These are phyloP conservation scores for Ceratocystis variospora DNA, from an alignment of 2,329 filamentous ascomycete genomes.

Conservation along the genomic window DNA sequence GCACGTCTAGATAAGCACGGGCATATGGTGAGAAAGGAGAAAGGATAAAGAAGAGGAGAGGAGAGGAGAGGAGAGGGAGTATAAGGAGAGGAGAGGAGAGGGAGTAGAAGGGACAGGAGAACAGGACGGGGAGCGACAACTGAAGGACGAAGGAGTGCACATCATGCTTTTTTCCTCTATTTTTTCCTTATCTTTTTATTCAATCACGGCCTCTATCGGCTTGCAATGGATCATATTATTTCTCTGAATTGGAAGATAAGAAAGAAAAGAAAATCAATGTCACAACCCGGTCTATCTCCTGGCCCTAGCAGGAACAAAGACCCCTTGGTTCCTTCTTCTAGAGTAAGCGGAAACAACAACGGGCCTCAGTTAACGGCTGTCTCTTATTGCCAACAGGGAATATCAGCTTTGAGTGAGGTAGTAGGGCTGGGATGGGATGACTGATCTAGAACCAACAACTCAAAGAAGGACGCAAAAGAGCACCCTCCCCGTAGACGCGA, in stretches of 20 bases:
- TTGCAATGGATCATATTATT: too few relatives aligned
- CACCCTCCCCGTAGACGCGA: neutral
- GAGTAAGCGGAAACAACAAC: neutral
- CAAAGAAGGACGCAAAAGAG: neutral
- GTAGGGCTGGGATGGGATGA: neutral
- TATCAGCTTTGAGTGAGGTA: too few relatives aligned
- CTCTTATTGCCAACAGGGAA: neutral
- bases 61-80: neutral
- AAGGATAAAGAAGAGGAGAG: neutral
- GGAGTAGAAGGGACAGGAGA: neutral
- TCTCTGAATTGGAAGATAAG: neutral
- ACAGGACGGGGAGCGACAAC: neutral
- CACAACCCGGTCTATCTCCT: conserved; percentile 14
- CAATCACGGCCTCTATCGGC: neutral
- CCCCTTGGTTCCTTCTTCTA: conserved; percentile 6
- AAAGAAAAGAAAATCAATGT: conserved; percentile 9
- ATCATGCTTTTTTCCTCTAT: neutral
- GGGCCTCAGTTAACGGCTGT: neutral
- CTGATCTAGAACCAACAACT: neutral
- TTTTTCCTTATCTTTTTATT: neutral
- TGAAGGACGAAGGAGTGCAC: neutral
- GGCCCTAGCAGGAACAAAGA: conserved; percentile 10
- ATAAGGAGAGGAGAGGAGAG: neutral
- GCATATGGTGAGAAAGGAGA: neutral
- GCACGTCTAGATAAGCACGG: neutral